phyloP scores from a whole-genome alignment of 306 rosid species.

The Rubus parviflorus region DNA sequence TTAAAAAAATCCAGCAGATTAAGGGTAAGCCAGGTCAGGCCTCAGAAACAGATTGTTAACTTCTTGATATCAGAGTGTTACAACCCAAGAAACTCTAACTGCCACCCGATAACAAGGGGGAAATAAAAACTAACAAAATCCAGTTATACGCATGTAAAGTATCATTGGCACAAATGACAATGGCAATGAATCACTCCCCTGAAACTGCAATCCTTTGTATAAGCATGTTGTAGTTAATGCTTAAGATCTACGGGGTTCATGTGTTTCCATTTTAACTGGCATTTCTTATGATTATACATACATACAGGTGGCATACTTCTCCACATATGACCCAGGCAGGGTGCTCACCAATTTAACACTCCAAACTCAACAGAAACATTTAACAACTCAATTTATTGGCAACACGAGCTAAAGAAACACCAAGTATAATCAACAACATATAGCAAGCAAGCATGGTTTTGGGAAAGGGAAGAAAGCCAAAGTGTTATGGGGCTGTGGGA shows the following conservation, averaged over 20 bases:
- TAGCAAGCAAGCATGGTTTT: conserved; percentile 6
- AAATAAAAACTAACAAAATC: not conserved
- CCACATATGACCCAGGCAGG: not conserved
- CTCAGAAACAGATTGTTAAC: not conserved
- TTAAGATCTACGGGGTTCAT: not conserved
- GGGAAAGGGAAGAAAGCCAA: too few species aligned
- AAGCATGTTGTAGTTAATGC: not conserved
- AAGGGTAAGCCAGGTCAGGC: not conserved
- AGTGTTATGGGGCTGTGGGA: too few species aligned
- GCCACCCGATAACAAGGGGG: not conserved
- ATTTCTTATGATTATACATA: not conserved
- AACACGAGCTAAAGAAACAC: not conserved
- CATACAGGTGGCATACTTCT: not conserved
- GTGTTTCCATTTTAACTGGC: not conserved
- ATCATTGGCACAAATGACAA: not conserved
- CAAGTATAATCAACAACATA: not conserved
- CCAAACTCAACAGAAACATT: not conserved
- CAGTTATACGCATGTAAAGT: not conserved
- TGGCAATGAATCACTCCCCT: not conserved
- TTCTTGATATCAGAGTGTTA: not conserved
- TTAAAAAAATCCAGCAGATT: conserved; percentile 1
- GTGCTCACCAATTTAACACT: not conserved
- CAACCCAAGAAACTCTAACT: not conserved
- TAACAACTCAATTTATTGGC: too few species aligned
- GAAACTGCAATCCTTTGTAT: not conserved